Evolutionary conservation across 2,329 filamentous ascomycete species (phyloP).

Genomic region (Fonsecaea monophora): DNA sequence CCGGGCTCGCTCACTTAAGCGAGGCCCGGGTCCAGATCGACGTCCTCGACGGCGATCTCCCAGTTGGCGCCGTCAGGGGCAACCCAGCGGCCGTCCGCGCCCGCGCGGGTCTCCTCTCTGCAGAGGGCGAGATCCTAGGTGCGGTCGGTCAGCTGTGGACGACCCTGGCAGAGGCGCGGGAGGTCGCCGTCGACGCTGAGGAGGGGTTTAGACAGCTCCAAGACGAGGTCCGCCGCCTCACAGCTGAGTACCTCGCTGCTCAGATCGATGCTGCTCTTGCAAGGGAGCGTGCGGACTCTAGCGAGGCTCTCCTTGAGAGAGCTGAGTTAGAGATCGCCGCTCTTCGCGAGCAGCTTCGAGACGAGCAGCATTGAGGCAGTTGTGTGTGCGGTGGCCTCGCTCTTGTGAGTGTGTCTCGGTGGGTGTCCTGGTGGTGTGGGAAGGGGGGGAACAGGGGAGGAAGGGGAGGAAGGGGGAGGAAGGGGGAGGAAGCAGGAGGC

Average conservation of each 20-base stretch:
- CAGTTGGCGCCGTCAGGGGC: constrained; percentile 6
- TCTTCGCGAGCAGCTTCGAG: constrained; percentile 11
- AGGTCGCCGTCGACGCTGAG: constrained; percentile 9
- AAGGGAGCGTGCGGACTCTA: constrained; percentile 17
- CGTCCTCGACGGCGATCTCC: constrained; percentile 18
- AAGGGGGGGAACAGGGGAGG: neutral
- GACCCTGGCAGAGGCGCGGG: constrained; percentile 10
- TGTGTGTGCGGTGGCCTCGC: neutral
- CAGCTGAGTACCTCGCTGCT: neutral
- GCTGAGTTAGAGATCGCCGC: constrained; percentile 14
- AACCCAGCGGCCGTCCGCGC: constrained; percentile 26
- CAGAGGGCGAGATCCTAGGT: constrained; percentile 17
- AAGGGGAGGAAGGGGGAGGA: neutral
- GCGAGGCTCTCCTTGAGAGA: constrained; percentile 12
- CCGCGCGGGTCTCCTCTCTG: constrained; percentile 17
- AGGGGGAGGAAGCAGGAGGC: neutral
- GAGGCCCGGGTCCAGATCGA: constrained; percentile 21
- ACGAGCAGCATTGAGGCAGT: constrained; percentile 1
- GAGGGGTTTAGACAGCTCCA: constrained; percentile 1
- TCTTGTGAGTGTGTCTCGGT: constrained; percentile 5
- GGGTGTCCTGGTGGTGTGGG: neutral
- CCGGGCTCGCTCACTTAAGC: constrained; percentile 19
- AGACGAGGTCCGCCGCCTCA: constrained; percentile 10
- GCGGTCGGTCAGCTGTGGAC: constrained; percentile 16
- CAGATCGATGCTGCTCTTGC: constrained; percentile 9